Base-by-base conservation (phyloP, 2,329 filamentous ascomycete genomes). In the Curvularia verruculosa region DNA sequence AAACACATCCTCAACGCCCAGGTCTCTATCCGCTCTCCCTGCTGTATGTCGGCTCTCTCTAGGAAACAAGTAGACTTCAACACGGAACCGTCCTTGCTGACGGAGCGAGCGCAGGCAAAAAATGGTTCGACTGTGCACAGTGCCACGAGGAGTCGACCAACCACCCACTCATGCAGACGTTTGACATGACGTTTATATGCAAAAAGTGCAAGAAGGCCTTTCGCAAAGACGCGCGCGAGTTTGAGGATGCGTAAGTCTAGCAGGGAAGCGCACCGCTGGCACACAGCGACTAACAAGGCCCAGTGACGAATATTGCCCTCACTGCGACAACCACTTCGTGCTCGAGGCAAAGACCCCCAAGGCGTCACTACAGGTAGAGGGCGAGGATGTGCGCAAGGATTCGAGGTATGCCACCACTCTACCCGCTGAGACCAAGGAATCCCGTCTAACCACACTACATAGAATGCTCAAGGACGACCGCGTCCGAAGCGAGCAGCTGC, bases 191-290 rank as follows among this genome's bases (percentile, higher is more conserved):
- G 36, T 98, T 99, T 73, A 92, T 91, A 50, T 99, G 95, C 85
- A 99, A 99, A 72, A 99, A 99, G 82, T 99, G 95, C 87, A 93
- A 90, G 68, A 99, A 99, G 80, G 93, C 89, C 78, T 99, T 99
- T 83, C 89, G 95, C 67, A 99, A 98, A 76, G 91, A 99, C 71
- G 89, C 89, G 44, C 81, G 86, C 64, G 91, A 96, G 76, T 97
- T 96, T 70, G 95, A 99, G 68, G 95, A 99, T 68, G 89, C 63
- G 63, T 64, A 45, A 41, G 52, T 56, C 28, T n/a, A 39, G 3
- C 31, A 24, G 9, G 37, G 31, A 9, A 3, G 23, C 3, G 29
- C 10, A 8, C 8, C 28, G 28, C 8, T 28, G 15, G 15, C 21
- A 24, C 40, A 43, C 23, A n/a, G 13, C 21, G 47, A 56, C 67